Conservation (phyloP, 371 early-diverging fungal genomes). For the Capniomyces stellatus region DNA sequence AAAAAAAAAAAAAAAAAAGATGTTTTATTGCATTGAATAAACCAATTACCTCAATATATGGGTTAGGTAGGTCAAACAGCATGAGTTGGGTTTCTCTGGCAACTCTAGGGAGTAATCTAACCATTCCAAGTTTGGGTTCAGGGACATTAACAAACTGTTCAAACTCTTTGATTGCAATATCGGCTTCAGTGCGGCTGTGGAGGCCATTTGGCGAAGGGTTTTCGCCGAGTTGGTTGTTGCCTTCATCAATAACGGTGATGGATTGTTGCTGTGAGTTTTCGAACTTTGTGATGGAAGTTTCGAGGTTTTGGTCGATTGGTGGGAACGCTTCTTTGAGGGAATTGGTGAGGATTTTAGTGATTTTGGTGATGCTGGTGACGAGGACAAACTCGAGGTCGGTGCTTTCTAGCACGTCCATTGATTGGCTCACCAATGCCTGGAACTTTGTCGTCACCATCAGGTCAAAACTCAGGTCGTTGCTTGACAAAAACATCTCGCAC, state of each 20-base stretch:
- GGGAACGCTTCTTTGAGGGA: constrained; percentile 19
- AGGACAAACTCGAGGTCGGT: constrained; percentile 8
- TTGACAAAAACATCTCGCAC: neutral
- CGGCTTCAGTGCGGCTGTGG: no score
- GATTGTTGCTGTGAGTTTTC: no score
- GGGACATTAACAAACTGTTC: constrained; percentile 25
- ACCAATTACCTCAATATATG: constrained; percentile 58
- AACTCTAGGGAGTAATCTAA: constrained; percentile 53
- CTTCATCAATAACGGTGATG: no score
- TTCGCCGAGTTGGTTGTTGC: no score
- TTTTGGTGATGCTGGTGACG: constrained; percentile 27
- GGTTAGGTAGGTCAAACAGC: constrained; percentile 63
- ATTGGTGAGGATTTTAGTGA: constrained; percentile 27
- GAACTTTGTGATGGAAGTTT: no score
- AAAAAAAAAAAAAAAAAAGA: no score
- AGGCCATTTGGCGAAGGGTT: no score
- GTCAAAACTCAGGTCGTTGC: constrained; percentile 1
- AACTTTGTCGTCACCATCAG: constrained; percentile 1
- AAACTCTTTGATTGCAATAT: constrained; percentile 31
- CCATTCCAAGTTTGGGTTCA: constrained; percentile 39
- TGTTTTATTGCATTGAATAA: no score
- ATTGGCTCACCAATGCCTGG: constrained; percentile 15
- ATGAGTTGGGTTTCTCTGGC: constrained; percentile 57
- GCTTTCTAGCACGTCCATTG: constrained; percentile 23
- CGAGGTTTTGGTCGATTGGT: no score